Percentiles rank a stretch among this genome's conserved stretches.
Conservation (phyloP, 1,284 basidiomycete species). For the Cutaneotrichosporon cavernicola region DNA sequence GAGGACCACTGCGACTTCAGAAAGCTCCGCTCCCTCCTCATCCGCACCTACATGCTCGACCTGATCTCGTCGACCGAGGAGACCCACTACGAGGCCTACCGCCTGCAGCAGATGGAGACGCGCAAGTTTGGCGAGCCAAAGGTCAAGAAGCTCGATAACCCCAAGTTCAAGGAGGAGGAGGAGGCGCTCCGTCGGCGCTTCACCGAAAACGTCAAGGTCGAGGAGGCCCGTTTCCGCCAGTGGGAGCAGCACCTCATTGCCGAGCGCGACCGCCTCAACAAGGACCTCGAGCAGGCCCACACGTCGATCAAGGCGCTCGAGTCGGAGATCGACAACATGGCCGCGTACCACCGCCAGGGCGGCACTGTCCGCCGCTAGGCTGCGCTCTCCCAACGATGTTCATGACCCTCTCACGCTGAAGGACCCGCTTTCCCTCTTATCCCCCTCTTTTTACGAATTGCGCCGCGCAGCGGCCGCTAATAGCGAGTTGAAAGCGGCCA, state of each 20-base stretch:
- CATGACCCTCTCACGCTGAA: constrained; percentile 10
- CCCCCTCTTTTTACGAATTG: constrained; percentile 9
- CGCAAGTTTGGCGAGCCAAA: constrained; percentile 98
- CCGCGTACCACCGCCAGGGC: constrained; percentile 67
- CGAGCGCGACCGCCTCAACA: constrained; percentile 94
- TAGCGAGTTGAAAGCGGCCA: constrained; percentile 10
- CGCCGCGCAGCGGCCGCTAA: constrained; percentile 5
- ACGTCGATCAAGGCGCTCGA: constrained; percentile 87
- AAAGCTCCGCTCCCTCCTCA: constrained; percentile 91
- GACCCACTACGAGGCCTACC: constrained; percentile 95
- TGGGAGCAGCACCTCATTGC: constrained; percentile 99
- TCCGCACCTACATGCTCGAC: constrained; percentile 98
- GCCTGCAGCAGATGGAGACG: constrained; percentile 99
- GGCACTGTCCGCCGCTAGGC: constrained; percentile 44
- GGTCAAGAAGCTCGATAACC: constrained; percentile 98
- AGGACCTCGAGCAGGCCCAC: constrained; percentile 85
- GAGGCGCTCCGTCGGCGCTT: constrained; percentile 94
- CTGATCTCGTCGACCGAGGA: constrained; percentile 95
- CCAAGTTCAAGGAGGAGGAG: constrained; percentile 99
- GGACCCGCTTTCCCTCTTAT: constrained; percentile 2
- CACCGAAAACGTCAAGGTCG: constrained; percentile 99
- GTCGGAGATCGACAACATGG: constrained; percentile 81
- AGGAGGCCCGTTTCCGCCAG: constrained; percentile 95
- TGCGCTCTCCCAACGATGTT: not conserved
- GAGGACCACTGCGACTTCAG: constrained; percentile 86